Conservation (phyloP, 805 yeast species). For the Kodamaea nitidulidarum region DNA sequence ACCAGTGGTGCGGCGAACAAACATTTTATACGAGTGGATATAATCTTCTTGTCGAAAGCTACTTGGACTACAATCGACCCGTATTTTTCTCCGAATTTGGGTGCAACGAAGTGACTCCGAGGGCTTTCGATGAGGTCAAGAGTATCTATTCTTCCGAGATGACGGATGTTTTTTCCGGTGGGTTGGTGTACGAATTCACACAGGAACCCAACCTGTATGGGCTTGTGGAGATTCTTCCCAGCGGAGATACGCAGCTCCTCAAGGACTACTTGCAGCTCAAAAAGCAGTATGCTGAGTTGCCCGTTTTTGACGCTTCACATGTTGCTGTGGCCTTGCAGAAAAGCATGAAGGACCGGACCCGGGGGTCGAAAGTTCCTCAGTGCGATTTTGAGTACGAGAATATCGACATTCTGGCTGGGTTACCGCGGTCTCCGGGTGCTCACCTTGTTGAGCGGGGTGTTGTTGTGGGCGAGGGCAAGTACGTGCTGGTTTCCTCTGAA, state of each 20-base stretch:
- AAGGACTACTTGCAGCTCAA: constrained; percentile 43
- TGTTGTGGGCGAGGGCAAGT: constrained; percentile 44
- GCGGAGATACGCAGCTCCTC: constrained; percentile 41
- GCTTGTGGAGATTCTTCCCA: constrained; percentile 47
- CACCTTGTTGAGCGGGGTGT: constrained; percentile 50
- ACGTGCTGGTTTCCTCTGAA: constrained; percentile 38
- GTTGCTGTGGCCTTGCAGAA: constrained; percentile 22
- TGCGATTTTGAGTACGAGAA: constrained; percentile 34
- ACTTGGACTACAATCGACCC: constrained; percentile 65
- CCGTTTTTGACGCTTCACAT: constrained; percentile 20
- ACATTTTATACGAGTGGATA: constrained; percentile 75
- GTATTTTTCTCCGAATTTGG: constrained; percentile 89
- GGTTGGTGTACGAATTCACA: constrained; percentile 74
- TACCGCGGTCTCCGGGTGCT: constrained; percentile 44
- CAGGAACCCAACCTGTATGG: constrained; percentile 82
- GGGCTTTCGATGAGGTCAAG: constrained; percentile 71
- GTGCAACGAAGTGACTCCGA: constrained; percentile 77
- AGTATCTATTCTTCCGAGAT: constrained; percentile 67
- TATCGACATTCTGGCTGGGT: constrained; percentile 36
- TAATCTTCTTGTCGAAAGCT: constrained; percentile 63
- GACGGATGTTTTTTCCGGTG: constrained; percentile 80
- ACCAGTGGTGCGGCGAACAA: constrained; percentile 87
- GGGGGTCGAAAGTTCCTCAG: constrained; percentile 22
- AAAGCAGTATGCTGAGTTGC: constrained; percentile 39
- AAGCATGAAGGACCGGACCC: constrained; percentile 22